phyloP scores from a whole-genome alignment of 441 rosid genomes.

The Gossypium davidsonii region DNA sequence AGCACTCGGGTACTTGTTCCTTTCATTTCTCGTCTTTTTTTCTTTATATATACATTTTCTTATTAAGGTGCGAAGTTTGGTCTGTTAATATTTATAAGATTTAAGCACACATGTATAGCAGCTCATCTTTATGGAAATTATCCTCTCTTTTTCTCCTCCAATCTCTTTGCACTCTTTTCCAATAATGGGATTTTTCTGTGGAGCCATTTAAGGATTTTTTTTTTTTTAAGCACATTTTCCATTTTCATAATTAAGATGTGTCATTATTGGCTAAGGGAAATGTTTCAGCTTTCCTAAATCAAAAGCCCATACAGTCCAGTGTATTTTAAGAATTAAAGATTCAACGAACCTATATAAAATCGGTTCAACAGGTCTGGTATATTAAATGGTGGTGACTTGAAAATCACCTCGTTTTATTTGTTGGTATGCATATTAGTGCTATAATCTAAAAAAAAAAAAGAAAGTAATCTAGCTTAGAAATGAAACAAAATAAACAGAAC shows the following conservation, averaged over 20 bases:
- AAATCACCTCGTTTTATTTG: too few species aligned
- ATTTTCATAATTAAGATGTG: too few species aligned
- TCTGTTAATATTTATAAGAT: conserved; percentile 2
- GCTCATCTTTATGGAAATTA: neutral
- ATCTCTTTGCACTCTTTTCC: neutral
- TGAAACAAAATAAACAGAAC: neutral
- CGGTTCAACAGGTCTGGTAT: too few species aligned
- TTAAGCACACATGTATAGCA: neutral
- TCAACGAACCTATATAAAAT: too few species aligned
- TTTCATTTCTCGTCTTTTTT: neutral
- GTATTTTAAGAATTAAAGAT: too few species aligned
- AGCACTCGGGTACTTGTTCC: neutral
- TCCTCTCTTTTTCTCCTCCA: neutral
- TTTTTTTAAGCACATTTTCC: neutral
- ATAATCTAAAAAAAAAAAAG: neutral
- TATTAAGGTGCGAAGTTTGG: neutral
- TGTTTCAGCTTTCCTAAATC: too few species aligned
- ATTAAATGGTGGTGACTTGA: neutral
- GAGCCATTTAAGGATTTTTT: neutral
- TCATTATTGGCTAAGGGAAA: too few species aligned
- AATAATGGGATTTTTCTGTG: neutral
- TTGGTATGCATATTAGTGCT: neutral
- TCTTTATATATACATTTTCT: neutral
- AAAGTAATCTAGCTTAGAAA: neutral
- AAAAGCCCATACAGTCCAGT: too few species aligned